Conservation (phyloP, 495 filamentous ascomycete species). For the Hypoxylon trugodes region DNA sequence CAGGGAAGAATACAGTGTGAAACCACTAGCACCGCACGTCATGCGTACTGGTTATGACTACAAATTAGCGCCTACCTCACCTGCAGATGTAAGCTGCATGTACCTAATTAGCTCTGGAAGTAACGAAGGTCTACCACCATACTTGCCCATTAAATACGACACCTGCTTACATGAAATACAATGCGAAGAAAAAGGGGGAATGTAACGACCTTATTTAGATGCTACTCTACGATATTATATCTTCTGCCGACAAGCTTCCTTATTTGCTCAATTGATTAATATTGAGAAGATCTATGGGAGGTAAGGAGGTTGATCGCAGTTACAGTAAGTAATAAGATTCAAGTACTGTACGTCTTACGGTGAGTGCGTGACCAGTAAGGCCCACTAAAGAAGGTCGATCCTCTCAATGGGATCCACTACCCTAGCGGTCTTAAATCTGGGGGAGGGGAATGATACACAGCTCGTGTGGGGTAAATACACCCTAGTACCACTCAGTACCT, state of each 20-base stretch:
- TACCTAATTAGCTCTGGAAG: too few relatives aligned
- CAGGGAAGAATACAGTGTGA: conserved; percentile 22
- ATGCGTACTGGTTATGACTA: not conserved
- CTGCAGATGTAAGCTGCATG: too few relatives aligned
- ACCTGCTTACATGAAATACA: too few relatives aligned
- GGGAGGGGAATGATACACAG: conserved; percentile 34
- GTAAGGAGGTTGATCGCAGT: not conserved
- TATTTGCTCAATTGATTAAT: not conserved
- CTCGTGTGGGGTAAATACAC: conserved; percentile 35
- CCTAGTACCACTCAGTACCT: conserved; percentile 32
- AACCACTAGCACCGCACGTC: not conserved
- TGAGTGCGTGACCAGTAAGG: conserved; percentile 32
- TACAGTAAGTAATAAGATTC: conserved; percentile 2
- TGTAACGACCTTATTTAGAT: too few relatives aligned
- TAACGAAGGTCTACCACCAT: too few relatives aligned
- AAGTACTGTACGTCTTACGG: conserved; percentile 29
- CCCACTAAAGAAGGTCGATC: conserved; percentile 34
- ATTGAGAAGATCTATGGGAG: not conserved
- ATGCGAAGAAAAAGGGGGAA: too few relatives aligned
- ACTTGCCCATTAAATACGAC: too few relatives aligned
- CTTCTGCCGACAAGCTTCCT: not conserved
- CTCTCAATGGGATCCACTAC: conserved; percentile 16
- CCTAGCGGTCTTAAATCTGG: conserved; percentile 35
- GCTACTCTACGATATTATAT: not conserved
- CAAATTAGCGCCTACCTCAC: too few relatives aligned